Evolutionary conservation across 768 basidiomycete species (phyloP), one percentile per base, ranked within the genome.

Genomic region (Boletus sp.): DNA sequence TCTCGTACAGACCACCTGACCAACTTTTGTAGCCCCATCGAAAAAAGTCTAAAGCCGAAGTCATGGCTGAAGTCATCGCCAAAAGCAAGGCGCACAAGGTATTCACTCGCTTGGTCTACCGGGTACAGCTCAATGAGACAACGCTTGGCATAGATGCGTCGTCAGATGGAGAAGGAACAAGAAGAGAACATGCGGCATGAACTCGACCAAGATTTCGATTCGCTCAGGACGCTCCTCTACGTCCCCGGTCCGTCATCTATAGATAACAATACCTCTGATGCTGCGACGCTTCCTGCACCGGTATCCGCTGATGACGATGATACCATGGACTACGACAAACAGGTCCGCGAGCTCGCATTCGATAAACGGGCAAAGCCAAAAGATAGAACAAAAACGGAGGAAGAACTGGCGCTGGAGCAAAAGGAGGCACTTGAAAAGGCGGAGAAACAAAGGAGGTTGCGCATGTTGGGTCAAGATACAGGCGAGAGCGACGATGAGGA

Each of bases 71-170:
- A 71, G 90, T 99, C 35, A 92, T 99, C 45, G 90, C 93, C 1
- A 99, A 98, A 75, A 95, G 93, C 74, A 99, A 99, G 73, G 85
- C 87, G 49, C 86, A 98, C 76, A 98, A 96, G 78, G 96, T 93
- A 63, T 69, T 37, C 7, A 11, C 35, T 47, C 36, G 2, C 53
- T 24, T 36, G n/a, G 7, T 33, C 4, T 46, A 29, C 18, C 5
- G 9, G 12, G 14, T 29, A 45, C 20, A 2, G 4, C 5, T 54
- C 11, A 55, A 30, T 57, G 29, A 48, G 14, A 49, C 41, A 33
- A 46, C 5, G 1, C 44, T 36, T 56, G 51, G n/a, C 20, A 46
- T 47, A 98, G 96, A 74, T 90, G 52, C 85, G 82, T 60, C 79
- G 96, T n/a, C 95, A 98, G 80, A 80, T 89, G 67, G 88, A 94